A percentile compares a stretch with the other conserved stretches of the same genome.
phyloP scores from a whole-genome alignment of 164 flowering plant genomes.

The Protea cynaroides region DNA sequence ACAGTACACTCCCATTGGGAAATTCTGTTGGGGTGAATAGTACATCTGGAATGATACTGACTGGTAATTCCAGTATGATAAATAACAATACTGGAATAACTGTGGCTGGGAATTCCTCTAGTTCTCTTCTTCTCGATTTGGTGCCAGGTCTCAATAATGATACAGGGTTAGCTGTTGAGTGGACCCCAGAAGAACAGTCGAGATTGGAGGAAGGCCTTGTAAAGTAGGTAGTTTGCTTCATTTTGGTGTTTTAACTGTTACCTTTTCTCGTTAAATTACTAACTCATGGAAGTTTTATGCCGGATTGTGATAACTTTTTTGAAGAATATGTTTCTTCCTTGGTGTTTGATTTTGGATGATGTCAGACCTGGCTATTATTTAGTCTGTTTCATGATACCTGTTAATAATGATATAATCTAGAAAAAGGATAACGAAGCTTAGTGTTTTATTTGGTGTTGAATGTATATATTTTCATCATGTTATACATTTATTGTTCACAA shows the following conservation, averaged over 20 bases:
- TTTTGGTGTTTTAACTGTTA: not conserved
- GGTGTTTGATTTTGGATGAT: not conserved
- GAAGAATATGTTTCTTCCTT: not conserved
- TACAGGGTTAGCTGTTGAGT: slow-evolving; percentile 69
- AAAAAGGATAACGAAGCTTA: too few relatives aligned
- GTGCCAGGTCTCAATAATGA: slow-evolving; percentile 67
- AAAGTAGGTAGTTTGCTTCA: slow-evolving; percentile 47
- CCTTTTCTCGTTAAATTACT: not conserved
- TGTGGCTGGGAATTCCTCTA: slow-evolving; percentile 34
- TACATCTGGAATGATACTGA: slow-evolving; percentile 26
- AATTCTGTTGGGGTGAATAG: slow-evolving; percentile 26
- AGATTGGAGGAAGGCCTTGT: slow-evolving; percentile 76
- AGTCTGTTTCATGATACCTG: too few relatives aligned
- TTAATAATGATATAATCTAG: too few relatives aligned
- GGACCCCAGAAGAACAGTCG: slow-evolving; percentile 81
- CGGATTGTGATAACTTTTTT: not conserved
- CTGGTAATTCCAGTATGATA: slow-evolving; percentile 33
- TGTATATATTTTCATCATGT: too few relatives aligned
- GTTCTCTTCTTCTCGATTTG: slow-evolving; percentile 43
- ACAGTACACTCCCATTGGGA: slow-evolving; percentile 25
- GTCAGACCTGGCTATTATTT: not conserved
- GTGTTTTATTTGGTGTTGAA: too few relatives aligned
- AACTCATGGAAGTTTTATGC: not conserved
- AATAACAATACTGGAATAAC: slow-evolving; percentile 25
- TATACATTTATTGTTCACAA: too few relatives aligned